A percentile compares a stretch with the other conserved stretches of the same genome.
Evolutionary conservation across 1,284 basidiomycete genomes (phyloP).

Genomic region (Volvariella surrecta): DNA sequence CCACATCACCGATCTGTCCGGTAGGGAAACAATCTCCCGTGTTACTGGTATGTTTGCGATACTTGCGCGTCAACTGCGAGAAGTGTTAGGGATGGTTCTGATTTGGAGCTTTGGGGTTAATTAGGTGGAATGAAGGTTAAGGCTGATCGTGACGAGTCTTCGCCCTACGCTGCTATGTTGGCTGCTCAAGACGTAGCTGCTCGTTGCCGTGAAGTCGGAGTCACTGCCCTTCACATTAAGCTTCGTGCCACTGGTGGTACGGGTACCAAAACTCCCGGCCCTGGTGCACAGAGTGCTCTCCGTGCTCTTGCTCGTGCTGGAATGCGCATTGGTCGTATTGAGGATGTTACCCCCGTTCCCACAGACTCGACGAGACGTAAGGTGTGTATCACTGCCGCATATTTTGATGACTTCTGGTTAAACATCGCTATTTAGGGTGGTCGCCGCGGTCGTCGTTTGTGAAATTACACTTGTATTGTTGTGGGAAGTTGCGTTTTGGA

Average conservation of each 20-base stretch:
- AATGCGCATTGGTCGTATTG: slow-evolving; percentile 97
- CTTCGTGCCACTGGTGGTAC: slow-evolving; percentile 98
- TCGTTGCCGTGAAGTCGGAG: slow-evolving; percentile 97
- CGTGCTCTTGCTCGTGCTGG: slow-evolving; percentile 98
- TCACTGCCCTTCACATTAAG: slow-evolving; percentile 97
- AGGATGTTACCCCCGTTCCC: slow-evolving; percentile 95
- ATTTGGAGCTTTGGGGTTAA: background rate
- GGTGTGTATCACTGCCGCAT: slow-evolving; percentile 33
- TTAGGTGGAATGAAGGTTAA: slow-evolving; percentile 99
- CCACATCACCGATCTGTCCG: slow-evolving; percentile 97
- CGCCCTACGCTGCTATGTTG: slow-evolving; percentile 99
- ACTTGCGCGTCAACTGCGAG: background rate
- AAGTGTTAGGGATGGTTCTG: background rate
- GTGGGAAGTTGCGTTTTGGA: slow-evolving; percentile 1
- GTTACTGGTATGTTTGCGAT: slow-evolving; percentile 70
- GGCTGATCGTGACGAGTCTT: slow-evolving; percentile 99
- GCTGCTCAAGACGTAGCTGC: slow-evolving; percentile 95
- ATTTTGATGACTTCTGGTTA: background rate
- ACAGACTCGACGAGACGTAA: slow-evolving; percentile 97
- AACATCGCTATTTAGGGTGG: slow-evolving; percentile 68
- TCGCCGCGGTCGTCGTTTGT: slow-evolving; percentile 99
- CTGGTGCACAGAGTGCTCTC: slow-evolving; percentile 96
- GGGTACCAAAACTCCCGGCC: slow-evolving; percentile 97
- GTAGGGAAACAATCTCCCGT: slow-evolving; percentile 98
- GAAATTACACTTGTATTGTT: slow-evolving; percentile 6